Base-by-base conservation (phyloP, 768 basidiomycete species). In the Mycena rebaudengoi region DNA sequence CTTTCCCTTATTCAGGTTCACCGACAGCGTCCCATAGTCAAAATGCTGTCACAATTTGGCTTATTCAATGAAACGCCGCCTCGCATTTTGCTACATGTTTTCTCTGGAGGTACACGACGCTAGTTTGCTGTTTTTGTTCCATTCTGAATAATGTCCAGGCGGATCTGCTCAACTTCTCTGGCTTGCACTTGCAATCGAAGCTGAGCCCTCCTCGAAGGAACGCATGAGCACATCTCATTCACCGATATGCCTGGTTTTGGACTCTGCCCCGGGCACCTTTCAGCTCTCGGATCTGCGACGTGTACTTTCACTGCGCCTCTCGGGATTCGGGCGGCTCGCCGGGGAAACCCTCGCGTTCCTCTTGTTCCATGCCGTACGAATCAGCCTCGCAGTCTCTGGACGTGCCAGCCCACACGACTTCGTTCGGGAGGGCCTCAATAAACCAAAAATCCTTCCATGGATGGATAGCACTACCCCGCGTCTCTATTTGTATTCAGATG, bases 81-180 rank as follows among this genome's bases (percentile, higher is more conserved):
- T 20, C 29, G 49, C 13, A 26, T 60, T 13, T 7, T 60, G 20
- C 23, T 60, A 6, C 40, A 60, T 35, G 30, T 60, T 32, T 51
- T 60, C n/a, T 60, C 58, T 4, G 14, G 30, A 10, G 58, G 58
- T 60, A 43, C 13, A 40, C n/a, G n/a, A n/a, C n/a, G n/a, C n/a
- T 28, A 28, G 4, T 8, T 1, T 49, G 18, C 11, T 3, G n/a
- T 11, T 29, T 33, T 2, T n/a, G 18, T 21, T 7, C 20, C 20
- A 7, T 25, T 25, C 8, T 21, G 5, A 30, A 4, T n/a, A 49
- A 26, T 4, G 21, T 46, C 23, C 39, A 60, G 58, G 49, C 21
- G 49, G 58, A 7, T 14, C 41, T 6, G 12, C 14, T 2, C 58
- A 51, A 18, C 40, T 60, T 16, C 40, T 60, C 7, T 43, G 49